A percentile compares a stretch with the other conserved stretches of the same genome.
Evolutionary conservation across 306 rosid genomes (phyloP).

Genomic region (Quercus berberidifolia): DNA sequence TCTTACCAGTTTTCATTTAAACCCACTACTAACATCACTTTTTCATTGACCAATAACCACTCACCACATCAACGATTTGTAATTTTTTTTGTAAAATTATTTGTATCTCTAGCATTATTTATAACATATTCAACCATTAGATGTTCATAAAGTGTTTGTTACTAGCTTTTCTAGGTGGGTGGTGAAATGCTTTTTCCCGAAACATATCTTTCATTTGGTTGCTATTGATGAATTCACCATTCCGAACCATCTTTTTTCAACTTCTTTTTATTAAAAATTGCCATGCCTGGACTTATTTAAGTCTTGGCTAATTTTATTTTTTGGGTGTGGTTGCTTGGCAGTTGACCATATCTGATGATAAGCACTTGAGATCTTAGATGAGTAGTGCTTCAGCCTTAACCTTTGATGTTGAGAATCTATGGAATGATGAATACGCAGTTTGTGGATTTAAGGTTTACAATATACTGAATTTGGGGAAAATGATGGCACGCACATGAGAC

Average conservation of each 20-base stretch:
- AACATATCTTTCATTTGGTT: constrained; percentile 34
- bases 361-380: not conserved
- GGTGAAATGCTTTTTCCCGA: constrained; percentile 39
- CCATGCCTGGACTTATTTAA: not conserved
- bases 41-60: too few species aligned
- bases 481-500: too few species aligned
- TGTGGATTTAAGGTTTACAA: too few species aligned
- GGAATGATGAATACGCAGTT: too few species aligned
- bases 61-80: too few species aligned
- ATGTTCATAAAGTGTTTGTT: constrained; percentile 38
- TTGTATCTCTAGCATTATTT: too few species aligned
- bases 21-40: too few species aligned
- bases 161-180: constrained; percentile 17
- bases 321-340: not conserved
- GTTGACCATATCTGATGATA: not conserved
- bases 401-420: too few species aligned
- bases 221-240: constrained; percentile 40
- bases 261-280: not conserved
- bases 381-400: too few species aligned
- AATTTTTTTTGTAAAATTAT: too few species aligned
- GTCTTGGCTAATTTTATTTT: not conserved
- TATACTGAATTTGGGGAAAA: too few species aligned
- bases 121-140: constrained; percentile 19
- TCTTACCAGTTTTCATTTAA: too few species aligned
- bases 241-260: constrained; percentile 20